Conservation (phyloP, 495 filamentous ascomycete genomes). For the Xylaria telfairii region DNA sequence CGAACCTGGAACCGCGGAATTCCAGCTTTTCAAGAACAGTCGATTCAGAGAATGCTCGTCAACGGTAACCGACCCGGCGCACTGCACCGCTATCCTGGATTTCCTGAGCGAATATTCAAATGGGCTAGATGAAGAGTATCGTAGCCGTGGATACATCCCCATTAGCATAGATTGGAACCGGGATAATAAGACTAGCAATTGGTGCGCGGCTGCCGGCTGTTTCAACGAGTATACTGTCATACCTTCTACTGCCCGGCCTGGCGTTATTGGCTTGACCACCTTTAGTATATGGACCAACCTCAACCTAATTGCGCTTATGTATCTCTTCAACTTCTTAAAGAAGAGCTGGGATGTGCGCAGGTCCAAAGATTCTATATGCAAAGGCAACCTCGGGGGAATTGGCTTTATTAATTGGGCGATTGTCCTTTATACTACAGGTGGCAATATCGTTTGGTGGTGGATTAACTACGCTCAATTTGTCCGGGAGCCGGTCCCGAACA, state of each 20-base stretch:
- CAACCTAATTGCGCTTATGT: background rate
- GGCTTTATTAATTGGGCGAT: background rate
- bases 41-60: constrained; percentile 17
- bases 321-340: background rate
- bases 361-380: background rate
- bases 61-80: background rate
- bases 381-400: background rate
- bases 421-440: background rate
- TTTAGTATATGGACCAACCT: background rate
- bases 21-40: constrained; percentile 16
- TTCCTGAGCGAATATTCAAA: background rate
- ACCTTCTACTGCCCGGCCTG: background rate
- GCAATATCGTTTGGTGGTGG: constrained; percentile 2
- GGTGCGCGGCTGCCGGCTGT: background rate
- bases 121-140: background rate
- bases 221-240: background rate
- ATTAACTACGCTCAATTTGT: background rate
- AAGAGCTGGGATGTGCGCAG: background rate
- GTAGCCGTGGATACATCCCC: background rate
- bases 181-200: background rate
- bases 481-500: constrained; percentile 11
- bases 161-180: background rate
- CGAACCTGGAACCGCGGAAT: background rate
- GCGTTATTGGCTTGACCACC: background rate
- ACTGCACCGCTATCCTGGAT: constrained; percentile 11